Percentiles rank a stretch among this genome's conserved stretches.
These are phyloP conservation scores for Citeromyces matritensis DNA, from an alignment of 805 yeast species.

Conservation along the genomic window DNA sequence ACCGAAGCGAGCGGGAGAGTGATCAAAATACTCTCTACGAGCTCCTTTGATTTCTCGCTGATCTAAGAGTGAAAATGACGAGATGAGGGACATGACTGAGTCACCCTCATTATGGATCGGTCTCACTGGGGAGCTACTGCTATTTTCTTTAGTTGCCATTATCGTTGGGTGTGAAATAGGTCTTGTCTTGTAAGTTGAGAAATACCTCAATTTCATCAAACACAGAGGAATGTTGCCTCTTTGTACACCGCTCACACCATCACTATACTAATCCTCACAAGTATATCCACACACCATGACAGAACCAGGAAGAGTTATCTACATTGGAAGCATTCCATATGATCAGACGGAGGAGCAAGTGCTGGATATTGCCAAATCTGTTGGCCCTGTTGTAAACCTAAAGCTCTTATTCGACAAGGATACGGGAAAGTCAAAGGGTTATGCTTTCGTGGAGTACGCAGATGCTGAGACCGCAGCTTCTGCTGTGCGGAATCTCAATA, in stretches of 20 bases:
- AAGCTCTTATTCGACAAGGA: slow-evolving; percentile 74
- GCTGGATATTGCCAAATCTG: slow-evolving; percentile 69
- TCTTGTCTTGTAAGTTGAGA: too few species aligned
- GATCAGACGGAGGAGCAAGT: slow-evolving; percentile 92
- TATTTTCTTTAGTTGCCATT: too few species aligned
- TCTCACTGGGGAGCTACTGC: too few species aligned
- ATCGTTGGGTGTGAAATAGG: too few species aligned
- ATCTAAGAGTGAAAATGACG: not conserved
- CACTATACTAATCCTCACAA: not conserved
- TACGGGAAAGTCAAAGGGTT: slow-evolving; percentile 86
- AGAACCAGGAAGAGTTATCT: slow-evolving; percentile 31
- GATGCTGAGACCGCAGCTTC: slow-evolving; percentile 76
- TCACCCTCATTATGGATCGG: too few species aligned
- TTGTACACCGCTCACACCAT: too few species aligned
- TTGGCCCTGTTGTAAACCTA: slow-evolving; percentile 72
- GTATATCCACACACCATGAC: not conserved
- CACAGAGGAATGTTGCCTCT: too few species aligned
- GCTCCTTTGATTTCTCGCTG: not conserved
- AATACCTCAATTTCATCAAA: too few species aligned
- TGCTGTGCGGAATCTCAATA: slow-evolving; percentile 80
- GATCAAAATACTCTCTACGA: not conserved
- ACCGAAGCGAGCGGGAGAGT: too few species aligned
- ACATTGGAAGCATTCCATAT: slow-evolving; percentile 80
- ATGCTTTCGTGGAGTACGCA: slow-evolving; percentile 70
- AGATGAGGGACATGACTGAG: not conserved